Evolutionary conservation across 2,329 filamentous ascomycete genomes (phyloP), one percentile per base, ranked within the genome.

Genomic region (Xylariaceae sp.): DNA sequence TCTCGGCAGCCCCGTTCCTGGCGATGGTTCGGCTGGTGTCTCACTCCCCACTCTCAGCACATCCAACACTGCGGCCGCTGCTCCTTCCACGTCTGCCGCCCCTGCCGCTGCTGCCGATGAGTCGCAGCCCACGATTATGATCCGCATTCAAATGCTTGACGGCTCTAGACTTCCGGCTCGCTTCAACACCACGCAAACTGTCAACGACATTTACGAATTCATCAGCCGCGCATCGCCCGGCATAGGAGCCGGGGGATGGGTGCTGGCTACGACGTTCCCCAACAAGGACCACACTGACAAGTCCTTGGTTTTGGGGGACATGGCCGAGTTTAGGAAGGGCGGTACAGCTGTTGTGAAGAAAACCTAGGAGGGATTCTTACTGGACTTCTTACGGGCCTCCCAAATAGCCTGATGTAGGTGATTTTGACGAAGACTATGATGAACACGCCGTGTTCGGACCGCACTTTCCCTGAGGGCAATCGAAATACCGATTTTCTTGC

Each of bases 211-310:
- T 9, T 93, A 94, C 69, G 75, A 77, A 9, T 93, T 93, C 62
- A 82, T 93, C 54, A 74, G 81, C 53, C 76, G 79, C n/a, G 80
- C 88, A 0, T 85, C 81, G 22, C 68, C 83, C 0, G 78, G 77
- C 6, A 79, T 81, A 45, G 73, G 74, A 31, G 66, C 71, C 38
- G 79, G 89, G n/a, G 62, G 77, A 4, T 94, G 87, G 77, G 86
- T 89, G 2, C 74, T 95, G 41, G 88, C 87, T 58, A 94, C 89
- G 0, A 93, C 89, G 0, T 94, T 94, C 69, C 89, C 89, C 5
- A 90, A 83, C 64, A 91, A 90, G 72, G 87, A 93, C 48, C 81
- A 93, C 57, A 84, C 79, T 2, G 88, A 94, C 63, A 86, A 85
- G 69, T 70, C 67, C 9, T 62, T 81, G 46, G 75, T 79, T 1